phyloP scores from a whole-genome alignment of 2,329 filamentous ascomycete species.

The Pezicula carpinea region DNA sequence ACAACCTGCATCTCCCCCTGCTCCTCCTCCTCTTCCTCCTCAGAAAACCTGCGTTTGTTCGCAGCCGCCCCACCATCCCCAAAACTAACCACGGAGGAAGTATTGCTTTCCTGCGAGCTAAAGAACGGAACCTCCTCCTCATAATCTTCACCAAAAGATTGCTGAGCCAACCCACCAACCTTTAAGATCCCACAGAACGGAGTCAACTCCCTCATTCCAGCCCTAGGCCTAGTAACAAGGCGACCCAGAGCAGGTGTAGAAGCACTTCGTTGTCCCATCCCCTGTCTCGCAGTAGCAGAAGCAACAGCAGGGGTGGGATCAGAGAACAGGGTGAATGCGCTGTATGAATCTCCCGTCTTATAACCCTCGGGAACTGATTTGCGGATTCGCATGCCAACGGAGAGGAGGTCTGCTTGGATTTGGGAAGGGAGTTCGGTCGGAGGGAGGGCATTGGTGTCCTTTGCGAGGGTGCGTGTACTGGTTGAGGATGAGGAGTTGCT shows the following conservation, averaged over 20 bases:
- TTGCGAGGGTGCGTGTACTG: slow-evolving; percentile 29
- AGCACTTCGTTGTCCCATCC: slow-evolving; percentile 17
- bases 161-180: slow-evolving; percentile 63
- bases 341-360: slow-evolving; percentile 60
- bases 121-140: slow-evolving; percentile 20
- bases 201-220: slow-evolving; percentile 55
- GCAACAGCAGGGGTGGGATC: slow-evolving; percentile 27
- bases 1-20: slow-evolving; percentile 11
- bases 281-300: not conserved
- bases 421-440: slow-evolving; percentile 54
- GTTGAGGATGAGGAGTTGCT: slow-evolving; percentile 31
- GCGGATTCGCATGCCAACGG: slow-evolving; percentile 89
- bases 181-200: slow-evolving; percentile 81
- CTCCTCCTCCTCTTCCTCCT: slow-evolving; percentile 21
- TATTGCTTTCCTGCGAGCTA: slow-evolving; percentile 21
- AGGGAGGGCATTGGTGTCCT: slow-evolving; percentile 22
- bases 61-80: slow-evolving; percentile 3
- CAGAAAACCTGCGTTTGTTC: slow-evolving; percentile 22
- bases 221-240: slow-evolving; percentile 10
- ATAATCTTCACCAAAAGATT: slow-evolving; percentile 28
- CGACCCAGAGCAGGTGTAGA: slow-evolving; percentile 14
- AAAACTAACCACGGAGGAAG: slow-evolving; percentile 12
- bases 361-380: slow-evolving; percentile 94
- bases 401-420: slow-evolving; percentile 79
- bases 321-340: slow-evolving; percentile 48